A percentile compares a stretch with the other conserved stretches of the same genome.
These are phyloP conservation scores for Paraconiothyrium sp. DNA, from an alignment of 2,329 filamentous ascomycete species.

Conservation along the genomic window DNA sequence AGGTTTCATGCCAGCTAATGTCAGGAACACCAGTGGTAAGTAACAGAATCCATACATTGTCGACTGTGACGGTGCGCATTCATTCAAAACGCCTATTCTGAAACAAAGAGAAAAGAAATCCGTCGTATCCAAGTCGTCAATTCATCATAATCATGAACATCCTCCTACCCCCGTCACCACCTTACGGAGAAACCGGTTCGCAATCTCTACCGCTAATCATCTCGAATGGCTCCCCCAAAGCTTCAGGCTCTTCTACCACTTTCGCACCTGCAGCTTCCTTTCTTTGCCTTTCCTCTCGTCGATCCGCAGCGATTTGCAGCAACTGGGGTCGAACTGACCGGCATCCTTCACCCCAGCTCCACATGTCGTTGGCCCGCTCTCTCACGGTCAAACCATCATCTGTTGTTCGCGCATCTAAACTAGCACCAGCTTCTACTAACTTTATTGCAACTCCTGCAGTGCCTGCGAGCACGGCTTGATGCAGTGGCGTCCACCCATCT, in stretches of 20 bases:
- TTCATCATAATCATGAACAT: neutral
- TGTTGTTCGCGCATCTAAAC: constrained; percentile 22
- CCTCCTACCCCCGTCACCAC: neutral
- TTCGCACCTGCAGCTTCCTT: neutral
- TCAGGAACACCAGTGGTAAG: neutral
- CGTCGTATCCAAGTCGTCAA: neutral
- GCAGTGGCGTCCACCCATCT: constrained; percentile 27
- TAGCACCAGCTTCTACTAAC: constrained; percentile 19
- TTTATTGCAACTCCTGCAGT: constrained; percentile 7
- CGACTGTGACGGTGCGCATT: neutral
- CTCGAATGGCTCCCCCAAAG: neutral
- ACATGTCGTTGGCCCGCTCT: constrained; percentile 23
- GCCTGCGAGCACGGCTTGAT: constrained; percentile 20
- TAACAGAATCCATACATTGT: neutral
- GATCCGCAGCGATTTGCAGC: constrained; percentile 3
- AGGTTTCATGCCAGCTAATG: neutral
- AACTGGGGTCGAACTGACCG: neutral
- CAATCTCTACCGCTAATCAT: neutral
- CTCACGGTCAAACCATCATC: constrained; percentile 26
- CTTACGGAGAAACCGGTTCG: neutral
- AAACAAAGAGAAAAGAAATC: neutral
- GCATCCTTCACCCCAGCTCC: constrained; percentile 9
- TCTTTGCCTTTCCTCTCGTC: constrained; percentile 6
- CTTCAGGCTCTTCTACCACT: neutral
- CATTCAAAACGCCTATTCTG: neutral